Percentiles rank a stretch among this genome's conserved stretches.
Evolutionary conservation across 2,329 filamentous ascomycete species (phyloP).

Genomic region (Cladophialophora exuberans): DNA sequence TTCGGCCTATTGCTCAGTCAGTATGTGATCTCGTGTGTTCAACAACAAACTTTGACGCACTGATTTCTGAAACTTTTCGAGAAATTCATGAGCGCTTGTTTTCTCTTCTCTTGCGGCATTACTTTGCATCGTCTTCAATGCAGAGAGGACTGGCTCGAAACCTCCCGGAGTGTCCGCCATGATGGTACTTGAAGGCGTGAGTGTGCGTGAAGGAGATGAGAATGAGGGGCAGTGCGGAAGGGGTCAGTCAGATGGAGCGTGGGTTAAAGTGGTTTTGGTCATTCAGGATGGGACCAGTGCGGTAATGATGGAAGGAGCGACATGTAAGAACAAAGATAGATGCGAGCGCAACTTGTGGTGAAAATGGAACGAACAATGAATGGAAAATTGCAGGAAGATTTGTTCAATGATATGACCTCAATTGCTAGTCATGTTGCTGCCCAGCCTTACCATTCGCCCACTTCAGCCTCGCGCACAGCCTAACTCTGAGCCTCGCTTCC

Average conservation of each 20-base stretch:
- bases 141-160: constrained; percentile 83
- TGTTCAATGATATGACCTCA: constrained; percentile 25
- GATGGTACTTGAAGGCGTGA: constrained; percentile 69
- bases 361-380: background rate
- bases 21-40: constrained; percentile 26
- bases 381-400: background rate
- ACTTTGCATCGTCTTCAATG: constrained; percentile 87
- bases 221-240: constrained; percentile 20
- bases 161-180: constrained; percentile 64
- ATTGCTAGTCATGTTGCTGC: background rate
- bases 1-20: constrained; percentile 50
- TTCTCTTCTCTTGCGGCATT: constrained; percentile 81
- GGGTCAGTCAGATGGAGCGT: no score
- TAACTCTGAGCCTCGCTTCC: no score
- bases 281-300: background rate
- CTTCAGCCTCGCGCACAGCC: constrained; percentile 15
- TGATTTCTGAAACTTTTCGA: constrained; percentile 97
- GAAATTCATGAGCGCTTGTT: constrained; percentile 84
- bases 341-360: background rate
- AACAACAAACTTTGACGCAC: constrained; percentile 56
- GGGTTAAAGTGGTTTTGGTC: no score
- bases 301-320: background rate
- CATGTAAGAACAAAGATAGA: background rate
- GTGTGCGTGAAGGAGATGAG: constrained; percentile 19
- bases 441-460: constrained; percentile 11